These are phyloP conservation scores for Sugiyamaella boreocaroliniensis DNA, from an alignment of 805 yeast species.

Conservation along the genomic window DNA sequence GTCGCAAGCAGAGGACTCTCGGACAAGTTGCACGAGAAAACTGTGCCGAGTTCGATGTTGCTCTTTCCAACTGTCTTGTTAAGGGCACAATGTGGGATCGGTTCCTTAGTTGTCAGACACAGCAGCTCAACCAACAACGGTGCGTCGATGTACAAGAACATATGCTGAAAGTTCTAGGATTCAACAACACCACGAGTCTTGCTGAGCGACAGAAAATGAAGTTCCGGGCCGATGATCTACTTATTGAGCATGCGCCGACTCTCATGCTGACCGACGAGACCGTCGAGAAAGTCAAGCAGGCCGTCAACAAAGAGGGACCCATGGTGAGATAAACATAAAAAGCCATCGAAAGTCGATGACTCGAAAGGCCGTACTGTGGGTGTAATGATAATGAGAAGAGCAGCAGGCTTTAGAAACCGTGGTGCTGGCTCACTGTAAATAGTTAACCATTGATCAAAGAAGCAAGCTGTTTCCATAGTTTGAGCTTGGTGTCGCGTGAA, in stretches of 20 bases:
- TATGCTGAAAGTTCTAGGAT: conserved; percentile 25
- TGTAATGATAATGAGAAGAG: neutral
- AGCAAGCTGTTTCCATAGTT: conserved; percentile 43
- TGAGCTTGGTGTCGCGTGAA: conserved; percentile 39
- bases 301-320: neutral
- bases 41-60: conserved; percentile 28
- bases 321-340: neutral
- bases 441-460: conserved; percentile 6
- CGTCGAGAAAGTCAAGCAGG: neutral
- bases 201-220: conserved; percentile 19
- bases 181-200: conserved; percentile 12
- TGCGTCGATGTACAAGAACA: conserved; percentile 26
- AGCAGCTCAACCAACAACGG: conserved; percentile 21
- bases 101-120: conserved; percentile 22
- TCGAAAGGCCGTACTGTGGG: neutral
- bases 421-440: neutral
- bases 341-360: too few species aligned
- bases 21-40: conserved; percentile 29
- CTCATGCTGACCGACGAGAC: neutral
- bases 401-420: too few species aligned
- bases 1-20: conserved; percentile 7
- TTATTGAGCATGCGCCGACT: conserved; percentile 21
- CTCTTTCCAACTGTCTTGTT: conserved; percentile 24
- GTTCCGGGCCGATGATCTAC: conserved; percentile 26
- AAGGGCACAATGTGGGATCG: conserved; percentile 22